A percentile compares a stretch with the other conserved stretches of the same genome.
phyloP scores from a whole-genome alignment of 179 eudicot species.

The Corrigiola litoralis region DNA sequence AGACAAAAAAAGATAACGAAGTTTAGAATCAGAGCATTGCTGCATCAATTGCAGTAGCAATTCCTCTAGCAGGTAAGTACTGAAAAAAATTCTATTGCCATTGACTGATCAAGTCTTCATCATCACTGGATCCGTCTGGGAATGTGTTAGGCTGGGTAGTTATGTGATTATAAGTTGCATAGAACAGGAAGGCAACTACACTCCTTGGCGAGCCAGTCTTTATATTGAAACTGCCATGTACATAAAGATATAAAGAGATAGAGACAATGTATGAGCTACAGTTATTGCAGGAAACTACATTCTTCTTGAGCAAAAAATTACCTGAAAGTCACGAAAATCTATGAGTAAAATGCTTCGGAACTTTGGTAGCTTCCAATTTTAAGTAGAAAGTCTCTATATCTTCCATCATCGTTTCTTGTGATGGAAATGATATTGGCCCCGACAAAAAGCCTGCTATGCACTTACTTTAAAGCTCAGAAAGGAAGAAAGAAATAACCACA shows the following conservation, averaged over 20 bases:
- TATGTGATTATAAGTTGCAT: slow-evolving; percentile 17
- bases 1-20: too few species aligned
- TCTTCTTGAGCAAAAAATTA: not conserved
- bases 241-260: not conserved
- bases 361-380: slow-evolving; percentile 43
- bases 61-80: too few species aligned
- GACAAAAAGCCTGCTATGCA: slow-evolving; percentile 84
- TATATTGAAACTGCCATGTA: slow-evolving; percentile 59
- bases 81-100: too few species aligned
- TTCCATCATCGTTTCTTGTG: slow-evolving; percentile 56
- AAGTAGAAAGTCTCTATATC: slow-evolving; percentile 61
- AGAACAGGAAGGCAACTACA: slow-evolving; percentile 44
- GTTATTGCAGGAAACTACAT: not conserved
- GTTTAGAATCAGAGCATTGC: too few species aligned
- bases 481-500: slow-evolving; percentile 55
- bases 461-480: slow-evolving; percentile 68
- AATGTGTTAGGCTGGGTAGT: slow-evolving; percentile 45
- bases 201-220: slow-evolving; percentile 70
- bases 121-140: slow-evolving; percentile 66
- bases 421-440: slow-evolving; percentile 54
- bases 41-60: too few species aligned
- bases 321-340: slow-evolving; percentile 45
- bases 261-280: not conserved
- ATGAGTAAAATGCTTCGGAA: slow-evolving; percentile 73
- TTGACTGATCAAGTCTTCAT: slow-evolving; percentile 41